A percentile compares a stretch with the other conserved stretches of the same genome.
Evolutionary conservation across 192 early-diverging fungal genomes (phyloP).

Genomic region (Backusella psychrophila): DNA sequence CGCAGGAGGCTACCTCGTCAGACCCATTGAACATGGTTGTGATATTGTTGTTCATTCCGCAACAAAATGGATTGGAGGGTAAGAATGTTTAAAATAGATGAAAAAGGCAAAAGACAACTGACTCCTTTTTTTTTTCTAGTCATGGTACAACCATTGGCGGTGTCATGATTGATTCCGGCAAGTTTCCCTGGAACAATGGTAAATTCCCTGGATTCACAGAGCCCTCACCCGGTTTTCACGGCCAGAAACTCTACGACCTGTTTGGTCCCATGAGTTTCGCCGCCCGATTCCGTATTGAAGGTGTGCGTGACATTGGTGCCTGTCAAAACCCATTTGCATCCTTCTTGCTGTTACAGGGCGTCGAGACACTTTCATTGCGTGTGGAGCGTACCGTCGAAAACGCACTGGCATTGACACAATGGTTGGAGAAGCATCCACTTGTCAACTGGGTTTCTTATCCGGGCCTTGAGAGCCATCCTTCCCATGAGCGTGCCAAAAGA

Average conservation of each 20-base stretch:
- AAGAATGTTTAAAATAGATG: not conserved
- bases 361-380: constrained; percentile 88
- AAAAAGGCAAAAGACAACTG: not conserved
- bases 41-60: constrained; percentile 94
- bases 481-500: constrained; percentile 79
- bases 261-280: constrained; percentile 80
- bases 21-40: constrained; percentile 86
- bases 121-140: constrained; percentile 45
- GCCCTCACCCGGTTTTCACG: constrained; percentile 81
- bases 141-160: constrained; percentile 95
- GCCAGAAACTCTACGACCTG: constrained; percentile 78
- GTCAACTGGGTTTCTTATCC: constrained; percentile 92
- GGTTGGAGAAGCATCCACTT: constrained; percentile 66
- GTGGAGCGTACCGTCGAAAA: constrained; percentile 83
- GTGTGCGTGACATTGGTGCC: constrained; percentile 81
- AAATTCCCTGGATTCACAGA: constrained; percentile 86
- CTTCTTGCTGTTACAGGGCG: constrained; percentile 82
- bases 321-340: constrained; percentile 85
- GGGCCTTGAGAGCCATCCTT: constrained; percentile 74
- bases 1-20: constrained; percentile 76
- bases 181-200: constrained; percentile 86
- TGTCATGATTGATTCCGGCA: constrained; percentile 80
- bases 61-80: constrained; percentile 87
- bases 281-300: constrained; percentile 77
- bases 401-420: constrained; percentile 70